Conservation (phyloP, 164 flowering plant species). For the Vitis vinifera region DNA sequence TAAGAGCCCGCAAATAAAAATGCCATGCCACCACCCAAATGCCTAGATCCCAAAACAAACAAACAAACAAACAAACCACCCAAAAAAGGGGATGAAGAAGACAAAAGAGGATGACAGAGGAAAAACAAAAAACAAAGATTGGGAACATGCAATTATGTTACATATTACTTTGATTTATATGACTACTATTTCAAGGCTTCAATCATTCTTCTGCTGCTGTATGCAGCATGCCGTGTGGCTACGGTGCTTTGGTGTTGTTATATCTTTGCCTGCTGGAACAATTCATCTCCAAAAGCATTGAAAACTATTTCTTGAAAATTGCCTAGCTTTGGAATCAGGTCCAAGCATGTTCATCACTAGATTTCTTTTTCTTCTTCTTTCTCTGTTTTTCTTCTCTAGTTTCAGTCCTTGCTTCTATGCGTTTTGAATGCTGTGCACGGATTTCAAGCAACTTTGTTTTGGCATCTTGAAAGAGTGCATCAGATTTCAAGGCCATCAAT, state of each 20-base stretch:
- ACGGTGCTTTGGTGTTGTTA: background rate
- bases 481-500: conserved; percentile 77
- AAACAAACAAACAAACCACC: too few relatives aligned
- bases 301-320: background rate
- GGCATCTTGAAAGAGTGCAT: conserved; percentile 84
- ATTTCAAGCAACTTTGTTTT: conserved; percentile 72
- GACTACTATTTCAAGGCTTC: background rate
- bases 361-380: conserved; percentile 70
- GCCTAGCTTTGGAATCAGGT: background rate
- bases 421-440: conserved; percentile 56
- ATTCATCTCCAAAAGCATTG: background rate
- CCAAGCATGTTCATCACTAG: conserved; percentile 21
- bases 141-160: background rate
- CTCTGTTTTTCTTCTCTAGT: conserved; percentile 42
- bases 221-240: background rate
- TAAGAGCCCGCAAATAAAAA: too few relatives aligned
- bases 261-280: background rate
- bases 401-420: conserved; percentile 45
- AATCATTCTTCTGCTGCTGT: background rate
- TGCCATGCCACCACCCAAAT: too few relatives aligned
- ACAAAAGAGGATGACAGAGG: too few relatives aligned
- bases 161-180: background rate
- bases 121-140: too few relatives aligned
- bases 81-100: too few relatives aligned
- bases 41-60: too few relatives aligned